These are phyloP conservation scores for Botrytis sinoallii DNA, from an alignment of 2,329 filamentous ascomycete species.

Conservation along the genomic window DNA sequence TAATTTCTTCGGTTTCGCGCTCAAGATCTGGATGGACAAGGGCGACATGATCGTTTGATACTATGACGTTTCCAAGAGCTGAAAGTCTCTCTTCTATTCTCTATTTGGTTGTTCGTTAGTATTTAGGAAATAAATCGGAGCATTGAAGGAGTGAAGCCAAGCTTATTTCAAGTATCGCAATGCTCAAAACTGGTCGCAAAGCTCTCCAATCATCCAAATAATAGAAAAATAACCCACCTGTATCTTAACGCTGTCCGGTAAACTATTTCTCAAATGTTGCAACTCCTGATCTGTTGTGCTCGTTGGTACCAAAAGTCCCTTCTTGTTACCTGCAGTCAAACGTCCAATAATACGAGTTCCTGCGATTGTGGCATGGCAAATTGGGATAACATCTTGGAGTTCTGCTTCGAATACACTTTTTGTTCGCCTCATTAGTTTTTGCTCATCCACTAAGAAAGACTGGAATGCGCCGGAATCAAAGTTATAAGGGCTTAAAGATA, in stretches of 20 bases:
- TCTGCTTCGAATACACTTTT: slow-evolving; percentile 91
- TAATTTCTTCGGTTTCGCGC: slow-evolving; percentile 97
- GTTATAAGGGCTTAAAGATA: not conserved
- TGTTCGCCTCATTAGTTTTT: slow-evolving; percentile 16
- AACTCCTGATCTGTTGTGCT: slow-evolving; percentile 97
- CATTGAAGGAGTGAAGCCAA: not conserved
- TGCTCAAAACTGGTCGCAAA: not conserved
- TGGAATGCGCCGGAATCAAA: not conserved
- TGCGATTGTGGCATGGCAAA: slow-evolving; percentile 93
- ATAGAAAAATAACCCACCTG: slow-evolving; percentile 40
- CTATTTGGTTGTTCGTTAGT: slow-evolving; percentile 41
- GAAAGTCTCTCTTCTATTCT: slow-evolving; percentile 96
- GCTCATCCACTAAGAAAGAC: not conserved
- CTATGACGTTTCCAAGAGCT: slow-evolving; percentile 95
- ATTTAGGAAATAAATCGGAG: not conserved
- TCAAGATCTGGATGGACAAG: slow-evolving; percentile 95
- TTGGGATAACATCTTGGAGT: slow-evolving; percentile 94
- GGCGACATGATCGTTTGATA: slow-evolving; percentile 93
- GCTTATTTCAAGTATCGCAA: not conserved
- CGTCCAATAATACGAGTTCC: slow-evolving; percentile 95
- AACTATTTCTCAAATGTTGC: slow-evolving; percentile 91
- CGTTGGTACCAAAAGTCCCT: slow-evolving; percentile 93
- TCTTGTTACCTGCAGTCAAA: slow-evolving; percentile 93
- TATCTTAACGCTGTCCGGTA: slow-evolving; percentile 89
- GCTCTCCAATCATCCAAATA: not conserved